phyloP scores from a whole-genome alignment of 441 rosid species.

The Adansonia grandidieri region DNA sequence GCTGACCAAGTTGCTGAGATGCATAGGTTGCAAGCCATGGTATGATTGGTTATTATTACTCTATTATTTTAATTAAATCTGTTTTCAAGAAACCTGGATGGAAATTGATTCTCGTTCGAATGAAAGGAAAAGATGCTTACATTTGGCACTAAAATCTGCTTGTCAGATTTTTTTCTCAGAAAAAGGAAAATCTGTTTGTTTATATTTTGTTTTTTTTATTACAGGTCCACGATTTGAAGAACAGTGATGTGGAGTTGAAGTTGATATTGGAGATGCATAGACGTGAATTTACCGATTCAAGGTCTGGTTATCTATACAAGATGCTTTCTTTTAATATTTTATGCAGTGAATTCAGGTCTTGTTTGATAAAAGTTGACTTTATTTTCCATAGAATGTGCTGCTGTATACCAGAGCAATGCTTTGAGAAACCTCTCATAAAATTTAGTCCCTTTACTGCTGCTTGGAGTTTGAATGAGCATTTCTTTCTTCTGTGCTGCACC shows the following conservation, averaged over 20 bases:
- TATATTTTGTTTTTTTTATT: constrained; percentile 24
- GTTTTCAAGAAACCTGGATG: background rate
- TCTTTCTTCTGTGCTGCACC: background rate
- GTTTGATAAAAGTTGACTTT: background rate
- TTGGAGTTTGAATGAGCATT: background rate
- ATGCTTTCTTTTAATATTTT: background rate
- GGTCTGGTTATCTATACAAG: constrained; percentile 46
- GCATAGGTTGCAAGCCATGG: constrained; percentile 69
- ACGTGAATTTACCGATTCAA: constrained; percentile 73
- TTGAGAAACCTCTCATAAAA: background rate
- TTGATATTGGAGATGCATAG: constrained; percentile 82
- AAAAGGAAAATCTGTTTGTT: constrained; percentile 3
- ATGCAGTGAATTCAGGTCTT: background rate
- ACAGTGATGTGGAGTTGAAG: constrained; percentile 72
- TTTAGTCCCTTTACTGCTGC: background rate
- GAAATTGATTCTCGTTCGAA: background rate
- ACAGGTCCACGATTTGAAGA: constrained; percentile 75
- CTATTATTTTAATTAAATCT: background rate
- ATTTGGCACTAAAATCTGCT: background rate
- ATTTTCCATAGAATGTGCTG: background rate
- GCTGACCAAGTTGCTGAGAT: constrained; percentile 65
- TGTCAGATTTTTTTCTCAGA: background rate
- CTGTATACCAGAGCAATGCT: background rate
- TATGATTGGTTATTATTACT: constrained; percentile 38
- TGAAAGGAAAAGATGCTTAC: background rate